phyloP scores from a whole-genome alignment of 768 basidiomycete species.

The Psilocybe azurescens region DNA sequence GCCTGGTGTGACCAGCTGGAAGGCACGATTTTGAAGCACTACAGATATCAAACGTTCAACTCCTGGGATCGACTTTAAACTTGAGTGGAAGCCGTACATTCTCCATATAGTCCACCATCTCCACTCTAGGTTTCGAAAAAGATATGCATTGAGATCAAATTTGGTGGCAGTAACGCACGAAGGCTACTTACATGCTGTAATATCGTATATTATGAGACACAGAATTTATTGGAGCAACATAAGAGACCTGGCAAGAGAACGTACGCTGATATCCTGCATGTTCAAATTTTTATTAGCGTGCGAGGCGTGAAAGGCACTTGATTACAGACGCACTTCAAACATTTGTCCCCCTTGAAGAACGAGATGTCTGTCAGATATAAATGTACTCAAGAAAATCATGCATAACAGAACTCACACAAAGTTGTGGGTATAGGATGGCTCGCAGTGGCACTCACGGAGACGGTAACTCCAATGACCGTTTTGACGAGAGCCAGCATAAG shows the following conservation, averaged over 20 bases:
- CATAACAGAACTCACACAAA: conserved; percentile 5
- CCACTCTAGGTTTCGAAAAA: conserved; percentile 9
- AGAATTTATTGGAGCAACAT: neutral
- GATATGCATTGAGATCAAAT: neutral
- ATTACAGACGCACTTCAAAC: conserved; percentile 9
- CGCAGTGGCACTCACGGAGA: conserved; percentile 19
- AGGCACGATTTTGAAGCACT: conserved; percentile 26
- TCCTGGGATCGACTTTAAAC: neutral
- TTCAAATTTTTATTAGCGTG: neutral
- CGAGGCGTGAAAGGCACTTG: neutral
- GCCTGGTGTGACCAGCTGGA: conserved; percentile 23
- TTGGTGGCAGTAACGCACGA: neutral
- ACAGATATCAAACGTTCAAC: no score
- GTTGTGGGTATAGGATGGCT: conserved; percentile 19
- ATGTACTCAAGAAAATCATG: no score
- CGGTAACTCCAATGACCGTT: conserved; percentile 7
- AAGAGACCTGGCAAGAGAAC: neutral
- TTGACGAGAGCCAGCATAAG: no score
- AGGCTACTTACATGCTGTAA: conserved; percentile 2
- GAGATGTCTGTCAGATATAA: no score
- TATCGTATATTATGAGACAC: neutral
- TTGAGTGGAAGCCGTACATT: conserved; percentile 6
- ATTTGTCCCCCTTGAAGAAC: conserved; percentile 16
- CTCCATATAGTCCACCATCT: conserved; percentile 20
- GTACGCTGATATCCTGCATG: conserved; percentile 16